These are phyloP conservation scores for Symbiodinium pilosum DNA, from an alignment of 73 alveolate species.

Conservation along the genomic window DNA sequence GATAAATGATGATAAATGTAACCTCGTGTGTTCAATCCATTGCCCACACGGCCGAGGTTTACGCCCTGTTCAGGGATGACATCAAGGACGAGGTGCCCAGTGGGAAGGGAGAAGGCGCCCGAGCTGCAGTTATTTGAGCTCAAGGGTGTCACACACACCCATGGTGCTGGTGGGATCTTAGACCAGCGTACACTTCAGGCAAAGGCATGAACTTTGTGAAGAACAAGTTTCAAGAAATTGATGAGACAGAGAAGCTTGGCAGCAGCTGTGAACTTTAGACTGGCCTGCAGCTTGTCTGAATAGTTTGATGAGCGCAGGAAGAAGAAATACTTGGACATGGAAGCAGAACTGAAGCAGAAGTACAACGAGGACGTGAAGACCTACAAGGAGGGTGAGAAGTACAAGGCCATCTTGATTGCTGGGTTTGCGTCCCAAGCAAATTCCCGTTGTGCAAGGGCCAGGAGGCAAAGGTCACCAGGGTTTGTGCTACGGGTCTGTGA, in stretches of 20 bases:
- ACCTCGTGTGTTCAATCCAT: too few relatives aligned
- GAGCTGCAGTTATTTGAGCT: not conserved
- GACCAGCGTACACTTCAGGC: not conserved
- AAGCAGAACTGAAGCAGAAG: constrained; percentile 25
- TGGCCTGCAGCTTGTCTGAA: not conserved
- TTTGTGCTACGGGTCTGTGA: too few relatives aligned
- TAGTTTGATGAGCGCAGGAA: constrained; percentile 28
- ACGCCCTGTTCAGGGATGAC: constrained; percentile 82
- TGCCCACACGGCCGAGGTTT: constrained; percentile 23
- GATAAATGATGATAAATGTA: too few relatives aligned
- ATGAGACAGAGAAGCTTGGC: not conserved
- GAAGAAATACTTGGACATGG: constrained; percentile 39
- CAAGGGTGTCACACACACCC: not conserved
- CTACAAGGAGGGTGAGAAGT: constrained; percentile 54
- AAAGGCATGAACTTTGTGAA: constrained; percentile 74
- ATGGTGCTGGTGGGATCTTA: not conserved
- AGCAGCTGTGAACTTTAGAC: not conserved
- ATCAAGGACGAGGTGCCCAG: constrained; percentile 77
- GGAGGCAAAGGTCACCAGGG: too few relatives aligned
- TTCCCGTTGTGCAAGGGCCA: too few relatives aligned
- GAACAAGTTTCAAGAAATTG: constrained; percentile 44
- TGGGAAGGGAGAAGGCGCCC: constrained; percentile 69
- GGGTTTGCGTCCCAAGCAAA: too few relatives aligned
- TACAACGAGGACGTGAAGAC: constrained; percentile 52
- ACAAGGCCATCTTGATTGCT: constrained; percentile 18